Base-by-base conservation (phyloP, 1,139 yeast species). In the Pichia sp. region DNA sequence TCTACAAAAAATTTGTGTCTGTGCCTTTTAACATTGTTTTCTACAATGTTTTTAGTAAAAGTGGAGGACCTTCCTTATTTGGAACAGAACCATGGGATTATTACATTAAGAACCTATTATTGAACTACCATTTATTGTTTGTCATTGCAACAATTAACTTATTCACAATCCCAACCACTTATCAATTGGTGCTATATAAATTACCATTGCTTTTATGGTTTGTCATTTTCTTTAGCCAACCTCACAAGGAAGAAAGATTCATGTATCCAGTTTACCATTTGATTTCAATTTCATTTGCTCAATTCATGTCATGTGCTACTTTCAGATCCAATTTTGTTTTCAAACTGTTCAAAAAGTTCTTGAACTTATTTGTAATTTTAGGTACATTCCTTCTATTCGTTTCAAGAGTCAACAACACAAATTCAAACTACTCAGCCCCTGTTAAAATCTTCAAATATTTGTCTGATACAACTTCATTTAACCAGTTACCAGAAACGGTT, bases 191-290 rank as follows among this genome's bases (percentile, higher is more conserved):
- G 29, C 34, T 46, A 33, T 53, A 51, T 34, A 51, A 49, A 38
- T 44, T 66, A 2, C 81, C 84, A 4, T 59, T 85, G 33, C 46
- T 73, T 4, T 42, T 84, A 0, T 90, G 97, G 97, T 59, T 74
- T 29, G 64, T 62, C 0, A 71, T 88, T 3, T 86, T 90, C 59
- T 70, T 73, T 46, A 52, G 65, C 6, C 97, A 88, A 56, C 94
- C 96, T 2, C 97, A 90, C 61, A 92, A 92, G 60, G 97, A 90
- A 61, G 97, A 90, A 61, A 70, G 97, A 49, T 92, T 90, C 60
- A 64, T 90, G 55, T 92, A 87, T 55, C 96, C 95, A 8, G 71
- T 85, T 0, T 90, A 90, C 60, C 82, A 90, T 4, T 68, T 84
- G 40, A 69, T 90, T 32, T 64, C 77, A 6, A 57, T 84, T 29